Evolutionary conservation across 2,329 filamentous ascomycete species (phyloP), one percentile per base, ranked within the genome.

Genomic region (Macrophomina pseudophaseolina): DNA sequence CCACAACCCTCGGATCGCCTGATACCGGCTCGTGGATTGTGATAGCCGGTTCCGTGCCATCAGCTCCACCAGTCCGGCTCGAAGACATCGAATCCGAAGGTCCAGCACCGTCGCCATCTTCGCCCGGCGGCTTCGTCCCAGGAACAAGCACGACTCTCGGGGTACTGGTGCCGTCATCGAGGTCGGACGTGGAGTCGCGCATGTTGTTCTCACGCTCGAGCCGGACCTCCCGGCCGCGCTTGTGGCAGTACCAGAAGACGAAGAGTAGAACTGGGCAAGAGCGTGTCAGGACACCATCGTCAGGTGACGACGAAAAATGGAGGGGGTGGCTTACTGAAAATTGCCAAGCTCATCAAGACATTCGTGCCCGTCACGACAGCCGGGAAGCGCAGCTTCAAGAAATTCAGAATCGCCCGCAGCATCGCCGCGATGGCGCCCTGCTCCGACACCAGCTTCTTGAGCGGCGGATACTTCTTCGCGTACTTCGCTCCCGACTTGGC

Each of bases 161-260:
- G 38, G 70, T 68, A 18, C 75, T 11, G 40, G 68, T 68, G 18
- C 76, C 11, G 8, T 68, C 62, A 28, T 70, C 72, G 38, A 73
- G 69, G 1, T 70, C 71, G 11, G 74, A 73, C 28, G 46, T 14
- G 58, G 64, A 63, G 5, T 16, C 71, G 72, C 8, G 76, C 76
- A 73, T 77, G 71, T 54, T 74, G 75, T 14, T 82, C 69, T 87
- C 86, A 60, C 83, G 87, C 74, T 91, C 90, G 12, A 98, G 86
- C 60, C 95, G 87, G 6, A 89, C 89, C 81, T 99, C 94, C 52
- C 88, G 88, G 46, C 95, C 95, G 64, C 95, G 91, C 82, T 98
- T 98, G 80, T 98, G 91, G 81, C 94, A 98, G 81, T 98, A 99
- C 94, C 94, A 99, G 73, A 98, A 89, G 52, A 97, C 92, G 75